phyloP scores from a whole-genome alignment of 805 yeast species.

The Candida hispaniensis region DNA sequence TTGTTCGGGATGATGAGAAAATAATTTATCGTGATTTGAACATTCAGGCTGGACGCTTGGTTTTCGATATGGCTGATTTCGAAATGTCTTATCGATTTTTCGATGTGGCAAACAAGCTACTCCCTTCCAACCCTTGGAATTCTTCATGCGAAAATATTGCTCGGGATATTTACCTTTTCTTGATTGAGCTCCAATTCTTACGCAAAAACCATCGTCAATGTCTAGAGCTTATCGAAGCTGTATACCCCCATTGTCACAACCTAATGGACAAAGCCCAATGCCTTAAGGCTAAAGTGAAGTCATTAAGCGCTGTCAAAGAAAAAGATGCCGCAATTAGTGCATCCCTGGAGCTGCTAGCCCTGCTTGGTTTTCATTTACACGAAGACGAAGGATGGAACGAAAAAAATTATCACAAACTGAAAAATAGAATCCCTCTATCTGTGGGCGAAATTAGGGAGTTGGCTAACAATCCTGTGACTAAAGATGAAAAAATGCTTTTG shows the following conservation, averaged over 20 bases:
- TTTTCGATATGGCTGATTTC: constrained; percentile 37
- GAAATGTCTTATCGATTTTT: constrained; percentile 35
- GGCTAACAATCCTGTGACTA: constrained; percentile 20
- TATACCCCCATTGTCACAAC: constrained; percentile 27
- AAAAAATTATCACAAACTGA: constrained; percentile 22
- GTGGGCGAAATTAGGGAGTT: constrained; percentile 32
- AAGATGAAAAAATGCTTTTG: constrained; percentile 27
- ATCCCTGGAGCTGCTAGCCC: constrained; percentile 31
- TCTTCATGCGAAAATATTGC: constrained; percentile 18
- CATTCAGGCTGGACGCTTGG: constrained; percentile 36
- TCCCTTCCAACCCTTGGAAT: constrained; percentile 18
- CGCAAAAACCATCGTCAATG: constrained; percentile 30
- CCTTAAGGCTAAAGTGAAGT: constrained; percentile 32
- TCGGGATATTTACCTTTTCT: constrained; percentile 19
- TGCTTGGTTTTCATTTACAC: constrained; percentile 31
- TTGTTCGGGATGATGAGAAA: constrained; percentile 30
- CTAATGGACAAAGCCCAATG: constrained; percentile 28
- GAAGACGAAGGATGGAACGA: constrained; percentile 26
- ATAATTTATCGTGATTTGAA: constrained; percentile 33
- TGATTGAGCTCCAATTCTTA: constrained; percentile 23
- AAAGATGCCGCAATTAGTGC: constrained; percentile 30
- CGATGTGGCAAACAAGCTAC: constrained; percentile 28
- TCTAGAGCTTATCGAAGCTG: constrained; percentile 30
- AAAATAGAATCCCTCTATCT: constrained; percentile 32
- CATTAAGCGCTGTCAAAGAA: constrained; percentile 29